phyloP scores from a whole-genome alignment of 1,284 basidiomycete genomes.

The Leccinum griseonigrum region DNA sequence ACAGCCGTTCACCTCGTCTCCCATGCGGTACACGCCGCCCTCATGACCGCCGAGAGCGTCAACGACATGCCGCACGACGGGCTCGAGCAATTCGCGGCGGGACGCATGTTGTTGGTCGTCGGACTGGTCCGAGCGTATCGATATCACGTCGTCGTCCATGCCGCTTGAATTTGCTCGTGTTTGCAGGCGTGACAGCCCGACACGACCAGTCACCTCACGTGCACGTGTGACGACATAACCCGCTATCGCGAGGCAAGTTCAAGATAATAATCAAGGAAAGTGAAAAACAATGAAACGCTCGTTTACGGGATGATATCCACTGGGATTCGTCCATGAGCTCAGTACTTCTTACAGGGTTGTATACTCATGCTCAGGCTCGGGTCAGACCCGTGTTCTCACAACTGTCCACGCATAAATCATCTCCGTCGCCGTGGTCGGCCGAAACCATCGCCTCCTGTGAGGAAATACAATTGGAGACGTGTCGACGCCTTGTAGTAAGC shows the following conservation, averaged over 20 bases:
- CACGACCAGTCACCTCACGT: slow-evolving; percentile 33
- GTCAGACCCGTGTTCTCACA: slow-evolving; percentile 4
- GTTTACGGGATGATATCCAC: not conserved
- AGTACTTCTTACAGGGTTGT: slow-evolving; percentile 7
- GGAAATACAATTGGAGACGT: not conserved
- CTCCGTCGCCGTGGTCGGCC: slow-evolving; percentile 10
- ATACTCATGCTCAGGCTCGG: slow-evolving; percentile 8
- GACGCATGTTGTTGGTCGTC: slow-evolving; percentile 28
- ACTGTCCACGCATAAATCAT: slow-evolving; percentile 15
- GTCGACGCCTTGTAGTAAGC: not conserved
- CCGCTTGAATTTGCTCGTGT: not conserved
- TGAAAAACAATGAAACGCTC: not conserved
- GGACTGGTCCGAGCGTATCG: slow-evolving; percentile 37
- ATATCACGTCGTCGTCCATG: slow-evolving; percentile 37
- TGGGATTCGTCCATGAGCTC: not conserved
- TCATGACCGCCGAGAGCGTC: slow-evolving; percentile 73
- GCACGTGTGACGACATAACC: slow-evolving; percentile 4
- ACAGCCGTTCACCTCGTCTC: slow-evolving; percentile 82
- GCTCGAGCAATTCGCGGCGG: slow-evolving; percentile 53
- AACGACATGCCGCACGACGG: slow-evolving; percentile 68
- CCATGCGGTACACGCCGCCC: slow-evolving; percentile 72
- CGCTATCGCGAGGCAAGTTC: not conserved
- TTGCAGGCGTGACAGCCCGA: slow-evolving; percentile 15
- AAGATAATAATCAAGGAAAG: not conserved
- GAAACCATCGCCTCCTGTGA: not conserved